phyloP scores from a whole-genome alignment of 2,329 filamentous ascomycete species.

The Microascus cirrosus region DNA sequence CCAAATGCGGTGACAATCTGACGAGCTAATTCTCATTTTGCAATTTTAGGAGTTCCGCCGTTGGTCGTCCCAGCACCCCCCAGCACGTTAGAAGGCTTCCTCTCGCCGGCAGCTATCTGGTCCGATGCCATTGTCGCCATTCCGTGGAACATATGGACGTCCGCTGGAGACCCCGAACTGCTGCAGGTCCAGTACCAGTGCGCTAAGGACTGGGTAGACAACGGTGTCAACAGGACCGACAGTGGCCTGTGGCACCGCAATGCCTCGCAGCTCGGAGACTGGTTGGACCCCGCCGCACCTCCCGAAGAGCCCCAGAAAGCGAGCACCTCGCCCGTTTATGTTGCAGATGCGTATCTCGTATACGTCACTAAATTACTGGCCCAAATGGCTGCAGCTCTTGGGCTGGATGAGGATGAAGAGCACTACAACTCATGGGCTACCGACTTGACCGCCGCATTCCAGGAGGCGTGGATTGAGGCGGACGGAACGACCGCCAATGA shows the following conservation, averaged over 20 bases:
- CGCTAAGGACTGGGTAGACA: slow-evolving; percentile 25
- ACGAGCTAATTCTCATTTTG: not conserved
- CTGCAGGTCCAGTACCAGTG: slow-evolving; percentile 25
- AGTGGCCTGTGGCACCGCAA: slow-evolving; percentile 27
- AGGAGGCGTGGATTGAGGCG: slow-evolving; percentile 17
- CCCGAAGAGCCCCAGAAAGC: slow-evolving; percentile 24
- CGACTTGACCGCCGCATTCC: slow-evolving; percentile 15
- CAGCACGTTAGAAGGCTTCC: not conserved
- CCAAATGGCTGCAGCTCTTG: slow-evolving; percentile 14
- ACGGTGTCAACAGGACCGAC: slow-evolving; percentile 17
- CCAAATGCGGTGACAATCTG: not conserved
- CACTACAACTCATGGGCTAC: slow-evolving; percentile 11
- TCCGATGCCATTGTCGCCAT: slow-evolving; percentile 27
- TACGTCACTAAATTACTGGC: slow-evolving; percentile 26
- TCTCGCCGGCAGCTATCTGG: slow-evolving; percentile 21
- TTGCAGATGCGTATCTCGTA: slow-evolving; percentile 34
- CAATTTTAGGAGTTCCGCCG: not conserved
- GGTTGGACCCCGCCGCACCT: slow-evolving; percentile 36
- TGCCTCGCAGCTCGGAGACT: slow-evolving; percentile 29
- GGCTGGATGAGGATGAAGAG: slow-evolving; percentile 10
- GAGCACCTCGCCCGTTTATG: slow-evolving; percentile 25
- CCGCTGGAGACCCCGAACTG: slow-evolving; percentile 23
- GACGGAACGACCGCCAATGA: slow-evolving; percentile 18
- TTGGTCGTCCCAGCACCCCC: not conserved
- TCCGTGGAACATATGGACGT: slow-evolving; percentile 27